Evolutionary conservation across 164 flowering plant genomes (phyloP).

Genomic region (Macadamia tetraphylla): DNA sequence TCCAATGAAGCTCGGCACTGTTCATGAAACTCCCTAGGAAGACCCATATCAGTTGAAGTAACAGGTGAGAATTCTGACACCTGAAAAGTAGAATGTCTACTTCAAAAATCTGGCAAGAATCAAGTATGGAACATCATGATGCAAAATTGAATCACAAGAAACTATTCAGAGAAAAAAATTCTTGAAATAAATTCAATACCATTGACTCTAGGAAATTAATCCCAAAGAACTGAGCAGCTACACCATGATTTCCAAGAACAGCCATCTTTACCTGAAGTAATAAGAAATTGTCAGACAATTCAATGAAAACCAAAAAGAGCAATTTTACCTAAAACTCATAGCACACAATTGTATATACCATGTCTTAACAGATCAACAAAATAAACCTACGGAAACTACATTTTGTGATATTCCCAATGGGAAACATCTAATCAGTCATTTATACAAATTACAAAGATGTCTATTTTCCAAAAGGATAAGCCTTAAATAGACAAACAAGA

Average conservation of each 20-base stretch:
- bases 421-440: background rate
- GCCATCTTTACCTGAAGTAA: slow-evolving; percentile 67
- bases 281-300: slow-evolving; percentile 6
- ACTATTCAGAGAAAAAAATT: background rate
- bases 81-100: slow-evolving; percentile 28
- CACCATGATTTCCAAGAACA: slow-evolving; percentile 61
- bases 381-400: background rate
- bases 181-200: slow-evolving; percentile 35
- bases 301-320: background rate
- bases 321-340: background rate
- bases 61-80: slow-evolving; percentile 94
- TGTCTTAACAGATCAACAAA: background rate
- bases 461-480: no score
- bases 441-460: no score
- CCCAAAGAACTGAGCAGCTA: slow-evolving; percentile 72
- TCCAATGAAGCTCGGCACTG: slow-evolving; percentile 72
- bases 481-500: no score
- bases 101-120: background rate
- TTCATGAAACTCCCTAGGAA: slow-evolving; percentile 93
- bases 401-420: background rate
- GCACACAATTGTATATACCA: background rate
- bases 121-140: background rate
- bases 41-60: slow-evolving; percentile 88
- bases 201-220: slow-evolving; percentile 79
- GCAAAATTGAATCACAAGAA: slow-evolving; percentile 2